Conservation (phyloP, 768 basidiomycete genomes). For the Kwoniella bestiolae region DNA sequence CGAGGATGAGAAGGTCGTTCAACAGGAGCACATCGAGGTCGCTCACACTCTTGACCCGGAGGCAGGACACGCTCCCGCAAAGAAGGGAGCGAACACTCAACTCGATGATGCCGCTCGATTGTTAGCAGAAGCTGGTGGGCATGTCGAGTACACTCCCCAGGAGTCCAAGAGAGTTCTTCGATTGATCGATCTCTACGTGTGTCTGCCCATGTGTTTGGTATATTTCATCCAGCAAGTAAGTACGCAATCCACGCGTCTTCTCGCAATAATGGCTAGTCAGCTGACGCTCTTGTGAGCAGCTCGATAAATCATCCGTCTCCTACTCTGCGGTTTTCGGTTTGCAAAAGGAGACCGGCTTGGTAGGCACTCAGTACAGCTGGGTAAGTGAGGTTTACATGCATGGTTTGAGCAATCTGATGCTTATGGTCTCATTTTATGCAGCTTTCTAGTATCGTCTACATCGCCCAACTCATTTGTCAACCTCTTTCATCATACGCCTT, state of each 20-base stretch:
- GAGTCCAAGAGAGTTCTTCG: constrained; percentile 39
- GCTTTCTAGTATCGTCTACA: constrained; percentile 31
- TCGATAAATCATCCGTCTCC: constrained; percentile 60
- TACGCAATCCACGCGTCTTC: not conserved
- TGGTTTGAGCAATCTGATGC: not conserved
- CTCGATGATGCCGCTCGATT: constrained; percentile 34
- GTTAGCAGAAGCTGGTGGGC: constrained; percentile 32
- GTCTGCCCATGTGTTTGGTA: constrained; percentile 35
- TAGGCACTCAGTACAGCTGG: constrained; percentile 62
- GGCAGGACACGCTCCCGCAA: not conserved
- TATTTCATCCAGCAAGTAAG: constrained; percentile 40
- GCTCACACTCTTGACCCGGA: constrained; percentile 18
- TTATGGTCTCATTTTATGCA: not conserved
- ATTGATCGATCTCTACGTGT: constrained; percentile 41
- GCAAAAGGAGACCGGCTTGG: constrained; percentile 42
- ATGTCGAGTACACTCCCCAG: constrained; percentile 31
- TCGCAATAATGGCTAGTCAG: not conserved
- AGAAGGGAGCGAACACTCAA: constrained; percentile 29
- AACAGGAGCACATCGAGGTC: constrained; percentile 21
- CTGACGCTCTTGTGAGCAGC: constrained; percentile 3
- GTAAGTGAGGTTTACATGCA: constrained; percentile 30
- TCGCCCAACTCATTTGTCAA: constrained; percentile 45
- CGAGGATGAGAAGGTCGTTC: constrained; percentile 22
- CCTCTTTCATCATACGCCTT: constrained; percentile 47
- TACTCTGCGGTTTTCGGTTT: constrained; percentile 63